A percentile compares a stretch with the other conserved stretches of the same genome.
Conservation (phyloP, 2,329 filamentous ascomycete genomes). For the Diplodia mutila region DNA sequence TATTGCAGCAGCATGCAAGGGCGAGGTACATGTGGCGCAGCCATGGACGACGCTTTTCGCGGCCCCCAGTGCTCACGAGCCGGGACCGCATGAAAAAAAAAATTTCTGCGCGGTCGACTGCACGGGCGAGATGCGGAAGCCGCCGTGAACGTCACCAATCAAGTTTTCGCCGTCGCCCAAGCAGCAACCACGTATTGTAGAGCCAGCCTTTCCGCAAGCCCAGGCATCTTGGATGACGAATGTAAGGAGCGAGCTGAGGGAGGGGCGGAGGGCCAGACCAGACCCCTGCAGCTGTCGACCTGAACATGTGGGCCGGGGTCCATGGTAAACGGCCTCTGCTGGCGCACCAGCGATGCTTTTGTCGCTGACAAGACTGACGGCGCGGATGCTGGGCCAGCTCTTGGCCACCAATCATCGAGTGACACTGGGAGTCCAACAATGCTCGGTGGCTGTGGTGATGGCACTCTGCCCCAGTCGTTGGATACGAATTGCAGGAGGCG, state of each 20-base stretch:
- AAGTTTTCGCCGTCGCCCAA: too few relatives aligned
- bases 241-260: not conserved
- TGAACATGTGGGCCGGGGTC: not conserved
- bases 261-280: not conserved
- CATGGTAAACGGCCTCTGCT: not conserved
- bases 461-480: not conserved
- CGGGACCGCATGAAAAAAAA: not conserved
- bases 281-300: slow-evolving; percentile 3
- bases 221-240: not conserved
- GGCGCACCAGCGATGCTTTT: not conserved
- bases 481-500: not conserved
- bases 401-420: not conserved
- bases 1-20: slow-evolving; percentile 3
- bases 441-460: not conserved
- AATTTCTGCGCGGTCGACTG: not conserved
- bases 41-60: not conserved
- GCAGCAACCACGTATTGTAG: too few relatives aligned
- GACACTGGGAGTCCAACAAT: not conserved
- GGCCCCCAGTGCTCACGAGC: not conserved
- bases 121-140: not conserved
- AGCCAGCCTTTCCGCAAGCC: not conserved
- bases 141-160: not conserved
- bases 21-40: not conserved
- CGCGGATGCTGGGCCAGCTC: not conserved
- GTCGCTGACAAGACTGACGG: not conserved